Base-by-base conservation (phyloP, 2,329 filamentous ascomycete genomes). In the Fusarium sambucinum region DNA sequence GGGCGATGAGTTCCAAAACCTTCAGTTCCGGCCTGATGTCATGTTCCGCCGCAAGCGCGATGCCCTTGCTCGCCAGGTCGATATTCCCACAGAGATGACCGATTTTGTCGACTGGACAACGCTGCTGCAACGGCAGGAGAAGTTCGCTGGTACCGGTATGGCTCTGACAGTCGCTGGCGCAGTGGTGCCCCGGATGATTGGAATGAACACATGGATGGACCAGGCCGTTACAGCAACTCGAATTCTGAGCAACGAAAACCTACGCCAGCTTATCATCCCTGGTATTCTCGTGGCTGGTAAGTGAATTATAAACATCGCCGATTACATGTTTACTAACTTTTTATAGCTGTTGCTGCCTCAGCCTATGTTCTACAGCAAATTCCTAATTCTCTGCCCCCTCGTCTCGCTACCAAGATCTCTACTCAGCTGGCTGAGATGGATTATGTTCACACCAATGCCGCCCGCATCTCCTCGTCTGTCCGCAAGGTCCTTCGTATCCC, bases 41-140 rank as follows among this genome's bases (percentile, higher is more conserved):
- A 98, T 99, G 96, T 99, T 98, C 84, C 90, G 89, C 62, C 89
- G 92, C 65, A 91, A 91, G 74, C 88, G 90, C 62, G 93, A 99
- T 77, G 88, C 89, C 3, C 82, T 97, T 40, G 94, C 93, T 8
- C 89, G 93, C 68, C 90, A 97, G 75, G 90, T 98, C 17, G 89
- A 97, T 63, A 89, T 97, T 21, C 89, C 96, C 55, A 92, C 96
- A 6, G 94, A 99, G 75, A 73, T 97, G 1, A 92, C 86, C 86
- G 96, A 99, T 81, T 98, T 99, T 83, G 92, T 99, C 74, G 96
- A 99, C 78, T 85, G 94, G 78, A 86, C 89, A 19, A 92, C 89
- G 13, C 81, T 98, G 8, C 86, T 97, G 82, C 93, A 97, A 75
- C 87, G 90, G 55, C 95, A 98, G 77, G 96, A 99, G 80, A 99